Conservation (phyloP, 192 early-diverging fungal genomes). For the Backusella parvicylindrica region DNA sequence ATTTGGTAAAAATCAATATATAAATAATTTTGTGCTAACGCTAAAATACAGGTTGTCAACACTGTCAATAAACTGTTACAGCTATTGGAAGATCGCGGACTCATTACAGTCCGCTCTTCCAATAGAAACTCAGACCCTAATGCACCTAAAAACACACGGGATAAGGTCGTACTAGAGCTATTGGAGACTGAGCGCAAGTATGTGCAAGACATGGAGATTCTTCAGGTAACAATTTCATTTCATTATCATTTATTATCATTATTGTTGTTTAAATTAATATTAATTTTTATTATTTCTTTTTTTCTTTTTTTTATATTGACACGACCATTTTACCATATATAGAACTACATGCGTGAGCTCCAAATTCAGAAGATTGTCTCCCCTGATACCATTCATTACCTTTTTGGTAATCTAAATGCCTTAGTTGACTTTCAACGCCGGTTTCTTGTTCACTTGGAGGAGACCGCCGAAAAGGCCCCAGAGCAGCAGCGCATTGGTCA, state of each 20-base stretch:
- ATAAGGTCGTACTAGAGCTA: conserved; percentile 81
- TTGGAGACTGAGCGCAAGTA: conserved; percentile 91
- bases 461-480: conserved; percentile 59
- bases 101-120: conserved; percentile 39
- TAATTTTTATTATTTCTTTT: neutral
- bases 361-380: conserved; percentile 69
- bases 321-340: conserved; percentile 15
- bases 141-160: conserved; percentile 79
- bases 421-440: conserved; percentile 93
- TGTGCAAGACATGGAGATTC: conserved; percentile 81
- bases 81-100: conserved; percentile 64
- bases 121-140: conserved; percentile 46
- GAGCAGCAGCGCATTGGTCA: conserved; percentile 87
- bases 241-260: neutral
- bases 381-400: conserved; percentile 72
- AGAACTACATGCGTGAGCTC: conserved; percentile 71
- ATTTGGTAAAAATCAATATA: conserved; percentile 58
- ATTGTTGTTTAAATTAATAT: no score
- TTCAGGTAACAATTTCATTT: conserved; percentile 48
- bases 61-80: conserved; percentile 76
- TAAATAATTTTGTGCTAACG: neutral
- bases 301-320: neutral
- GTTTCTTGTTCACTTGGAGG: conserved; percentile 88
- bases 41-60: conserved; percentile 64
- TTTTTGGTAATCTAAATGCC: conserved; percentile 92